Base-by-base conservation (phyloP, 345 rosid species). In the Brassica nigra region DNA sequence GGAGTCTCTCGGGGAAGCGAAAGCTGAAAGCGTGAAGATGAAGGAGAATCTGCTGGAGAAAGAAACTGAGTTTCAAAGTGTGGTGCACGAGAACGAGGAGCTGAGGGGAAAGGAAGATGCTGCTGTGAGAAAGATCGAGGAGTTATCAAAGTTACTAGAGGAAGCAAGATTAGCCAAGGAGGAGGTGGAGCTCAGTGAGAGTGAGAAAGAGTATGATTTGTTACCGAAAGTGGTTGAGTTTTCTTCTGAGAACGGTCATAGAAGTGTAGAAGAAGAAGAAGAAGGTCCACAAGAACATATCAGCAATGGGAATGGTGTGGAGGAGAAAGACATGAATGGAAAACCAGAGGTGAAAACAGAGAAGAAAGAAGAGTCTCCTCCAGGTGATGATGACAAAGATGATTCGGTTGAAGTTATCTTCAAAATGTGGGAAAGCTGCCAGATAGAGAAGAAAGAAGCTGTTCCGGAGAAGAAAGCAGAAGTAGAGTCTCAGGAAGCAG, bases 371-470 rank as follows among this genome's bases (percentile, higher is more conserved):
- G 83, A 80, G 16, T 39, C 80, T 30, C 8, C 80, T 30, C 8
- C 8, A 76, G 77, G 77, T 20, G 80, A 76, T 47, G 16, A 4
- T 64, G 83, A 86, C 68, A 90, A 86, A 12, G 90, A 85, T 62
- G 90, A 91, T 77, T 87, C 99, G 3, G 91, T 88, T 23, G 94
- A 90, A 77, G 86, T 80, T 14, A 92, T 90, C 76, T 91, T 83
- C 76, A 95, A 91, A 81, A 93, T 95, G 99, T 93, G 99, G 98
- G 98, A 95, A 83, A 93, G 96, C 86, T 95, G 98, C 90, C 92
- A 88, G 80, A 89, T 93, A 57, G 97, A 95, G 80, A 95, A 91
- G 96, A 92, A 88, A 86, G 99, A 95, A 79, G 88, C 89, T 61
- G 93, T 92, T 9, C 92, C 95, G 0, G 95, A 86, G 10, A 87